A percentile compares a stretch with the other conserved stretches of the same genome.
phyloP scores from a whole-genome alignment of 2,329 filamentous ascomycete genomes.

The Colletotrichum musicola region DNA sequence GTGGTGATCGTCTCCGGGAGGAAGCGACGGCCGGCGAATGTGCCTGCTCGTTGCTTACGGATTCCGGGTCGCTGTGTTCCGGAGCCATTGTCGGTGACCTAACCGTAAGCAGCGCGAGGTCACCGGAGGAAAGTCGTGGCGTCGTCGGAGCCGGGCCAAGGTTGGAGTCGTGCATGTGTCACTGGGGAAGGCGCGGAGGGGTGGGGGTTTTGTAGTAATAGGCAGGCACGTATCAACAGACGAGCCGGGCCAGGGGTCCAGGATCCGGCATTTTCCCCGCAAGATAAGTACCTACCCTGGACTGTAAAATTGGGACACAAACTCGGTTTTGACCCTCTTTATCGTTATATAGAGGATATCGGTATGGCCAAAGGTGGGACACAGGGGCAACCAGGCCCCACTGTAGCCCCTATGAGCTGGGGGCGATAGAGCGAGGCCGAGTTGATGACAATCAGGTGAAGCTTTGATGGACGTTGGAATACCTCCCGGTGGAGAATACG shows the following conservation, averaged over 20 bases:
- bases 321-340: no score
- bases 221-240: no score
- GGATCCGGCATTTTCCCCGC: slow-evolving; percentile 16
- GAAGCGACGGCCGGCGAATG: background rate
- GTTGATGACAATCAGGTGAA: no score
- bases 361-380: no score
- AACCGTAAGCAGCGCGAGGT: background rate
- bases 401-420: no score
- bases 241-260: slow-evolving; percentile 8
- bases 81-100: background rate
- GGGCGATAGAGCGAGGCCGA: no score
- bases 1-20: slow-evolving; percentile 13
- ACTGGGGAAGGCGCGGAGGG: slow-evolving; percentile 17
- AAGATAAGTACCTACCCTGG: background rate
- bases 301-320: no score
- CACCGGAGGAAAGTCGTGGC: no score
- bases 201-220: slow-evolving; percentile 28
- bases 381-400: no score
- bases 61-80: slow-evolving; percentile 20
- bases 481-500: no score
- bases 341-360: no score
- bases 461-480: no score
- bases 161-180: slow-evolving; percentile 15
- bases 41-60: background rate
- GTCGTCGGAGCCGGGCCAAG: background rate